phyloP scores from a whole-genome alignment of 2,329 filamentous ascomycete species.

The Calycina marina region DNA sequence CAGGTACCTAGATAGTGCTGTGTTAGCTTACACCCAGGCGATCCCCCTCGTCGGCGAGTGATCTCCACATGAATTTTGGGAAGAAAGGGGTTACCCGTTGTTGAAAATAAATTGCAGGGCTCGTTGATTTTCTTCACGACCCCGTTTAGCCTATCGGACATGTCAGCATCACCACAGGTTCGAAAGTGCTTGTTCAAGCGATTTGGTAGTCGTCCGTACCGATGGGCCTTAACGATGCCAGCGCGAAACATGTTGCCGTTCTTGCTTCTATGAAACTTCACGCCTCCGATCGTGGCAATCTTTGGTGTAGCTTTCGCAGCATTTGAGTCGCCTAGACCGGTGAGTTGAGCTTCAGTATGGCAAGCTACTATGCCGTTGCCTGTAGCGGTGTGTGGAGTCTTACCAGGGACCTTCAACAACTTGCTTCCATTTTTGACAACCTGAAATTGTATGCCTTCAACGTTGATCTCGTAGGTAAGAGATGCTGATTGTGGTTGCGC shows the following conservation, averaged over 20 bases:
- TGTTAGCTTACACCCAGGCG: conserved; percentile 20
- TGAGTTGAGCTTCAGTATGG: conserved; percentile 17
- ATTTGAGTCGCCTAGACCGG: conserved; percentile 38
- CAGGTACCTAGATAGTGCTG: conserved; percentile 54
- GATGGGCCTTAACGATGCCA: conserved; percentile 59
- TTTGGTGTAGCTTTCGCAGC: conserved; percentile 59
- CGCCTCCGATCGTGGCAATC: conserved; percentile 54
- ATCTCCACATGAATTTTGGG: conserved; percentile 17
- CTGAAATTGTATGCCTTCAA: conserved; percentile 60
- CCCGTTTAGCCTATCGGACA: conserved; percentile 23
- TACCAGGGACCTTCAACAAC: conserved; percentile 59
- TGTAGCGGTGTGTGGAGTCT: conserved; percentile 14
- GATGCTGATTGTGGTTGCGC: conserved; percentile 17
- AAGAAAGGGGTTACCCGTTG: conserved; percentile 43
- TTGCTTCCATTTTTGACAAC: conserved; percentile 71
- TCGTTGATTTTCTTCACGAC: conserved; percentile 54
- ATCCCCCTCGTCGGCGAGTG: conserved; percentile 12
- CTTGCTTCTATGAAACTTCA: conserved; percentile 75
- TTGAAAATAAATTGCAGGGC: conserved; percentile 58
- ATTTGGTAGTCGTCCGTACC: conserved; percentile 38
- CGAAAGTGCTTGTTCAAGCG: conserved; percentile 2
- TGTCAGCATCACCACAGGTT: conserved; percentile 21
- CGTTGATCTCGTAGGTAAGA: conserved; percentile 43
- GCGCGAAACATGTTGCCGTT: conserved; percentile 74
- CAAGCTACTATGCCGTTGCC: conserved; percentile 5